phyloP scores from a whole-genome alignment of 2,329 filamentous ascomycete species.

The Dactylellina haptotyla region DNA sequence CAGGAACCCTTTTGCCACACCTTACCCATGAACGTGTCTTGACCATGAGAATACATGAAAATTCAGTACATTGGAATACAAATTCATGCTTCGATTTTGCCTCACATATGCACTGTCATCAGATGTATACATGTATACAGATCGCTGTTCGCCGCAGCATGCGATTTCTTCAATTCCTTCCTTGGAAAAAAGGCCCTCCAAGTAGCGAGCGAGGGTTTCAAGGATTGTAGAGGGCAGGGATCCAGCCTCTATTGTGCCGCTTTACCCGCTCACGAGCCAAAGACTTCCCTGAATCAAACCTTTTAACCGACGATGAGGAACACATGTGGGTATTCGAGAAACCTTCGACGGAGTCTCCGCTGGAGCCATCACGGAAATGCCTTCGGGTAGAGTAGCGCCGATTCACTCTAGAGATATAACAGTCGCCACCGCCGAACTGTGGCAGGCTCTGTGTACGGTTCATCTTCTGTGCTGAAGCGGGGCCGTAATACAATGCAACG shows the following conservation, averaged over 20 bases:
- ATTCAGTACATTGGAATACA: no score
- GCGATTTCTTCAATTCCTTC: neutral
- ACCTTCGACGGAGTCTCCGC: neutral
- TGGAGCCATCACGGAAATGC: neutral
- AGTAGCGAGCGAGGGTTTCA: neutral
- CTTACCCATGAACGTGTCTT: no score
- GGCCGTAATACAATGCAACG: constrained; percentile 40
- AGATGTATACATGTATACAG: neutral
- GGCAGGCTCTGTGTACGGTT: neutral
- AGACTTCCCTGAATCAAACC: constrained; percentile 42
- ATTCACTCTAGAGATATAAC: neutral
- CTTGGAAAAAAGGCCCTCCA: neutral
- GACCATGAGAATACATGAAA: no score
- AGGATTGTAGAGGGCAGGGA: constrained; percentile 15
- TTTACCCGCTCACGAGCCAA: constrained; percentile 32
- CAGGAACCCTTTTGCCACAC: constrained; percentile 29
- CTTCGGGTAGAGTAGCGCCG: constrained; percentile 37
- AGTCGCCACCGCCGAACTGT: neutral
- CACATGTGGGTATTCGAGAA: no score
- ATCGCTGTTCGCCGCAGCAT: neutral
- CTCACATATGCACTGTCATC: constrained; percentile 2
- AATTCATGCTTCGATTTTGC: neutral
- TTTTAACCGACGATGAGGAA: constrained; percentile 46
- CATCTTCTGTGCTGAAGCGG: neutral
- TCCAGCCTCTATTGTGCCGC: constrained; percentile 42